phyloP scores from a whole-genome alignment of 2,329 filamentous ascomycete species.

The Mycosphaerella arachidis region DNA sequence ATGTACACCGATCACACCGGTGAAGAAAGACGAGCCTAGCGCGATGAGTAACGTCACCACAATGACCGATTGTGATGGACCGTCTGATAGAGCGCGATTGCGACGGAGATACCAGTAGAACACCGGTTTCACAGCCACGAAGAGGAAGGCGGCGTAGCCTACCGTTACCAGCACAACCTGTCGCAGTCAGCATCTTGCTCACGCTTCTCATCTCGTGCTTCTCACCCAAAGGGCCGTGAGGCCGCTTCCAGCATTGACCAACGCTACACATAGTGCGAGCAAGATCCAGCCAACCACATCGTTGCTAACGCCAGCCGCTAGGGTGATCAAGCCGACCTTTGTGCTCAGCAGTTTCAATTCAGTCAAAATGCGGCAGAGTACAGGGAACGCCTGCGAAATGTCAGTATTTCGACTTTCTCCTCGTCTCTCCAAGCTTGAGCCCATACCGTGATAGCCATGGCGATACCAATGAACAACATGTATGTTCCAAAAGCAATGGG shows the following conservation, averaged over 20 bases:
- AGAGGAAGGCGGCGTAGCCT: constrained; percentile 72
- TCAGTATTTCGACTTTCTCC: constrained; percentile 3
- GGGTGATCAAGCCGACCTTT: constrained; percentile 78
- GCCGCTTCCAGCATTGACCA: constrained; percentile 82
- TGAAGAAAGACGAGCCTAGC: constrained; percentile 78
- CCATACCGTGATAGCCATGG: constrained; percentile 79
- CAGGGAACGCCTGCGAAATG: constrained; percentile 62
- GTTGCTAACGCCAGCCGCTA: constrained; percentile 88
- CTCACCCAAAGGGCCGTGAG: constrained; percentile 75
- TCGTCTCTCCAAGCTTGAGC: background rate
- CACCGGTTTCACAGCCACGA: constrained; percentile 65
- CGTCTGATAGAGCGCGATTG: constrained; percentile 76
- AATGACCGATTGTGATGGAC: constrained; percentile 80
- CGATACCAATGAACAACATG: constrained; percentile 82
- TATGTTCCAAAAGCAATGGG: constrained; percentile 59
- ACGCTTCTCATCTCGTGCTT: background rate
- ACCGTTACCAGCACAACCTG: constrained; percentile 74
- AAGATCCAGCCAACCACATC: constrained; percentile 90
- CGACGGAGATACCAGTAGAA: constrained; percentile 71
- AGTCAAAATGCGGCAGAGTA: constrained; percentile 87
- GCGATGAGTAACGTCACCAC: constrained; percentile 76
- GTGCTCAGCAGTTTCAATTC: constrained; percentile 82
- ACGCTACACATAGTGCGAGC: constrained; percentile 83
- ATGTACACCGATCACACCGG: constrained; percentile 85
- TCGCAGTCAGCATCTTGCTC: constrained; percentile 39